Base-by-base conservation (phyloP, 1,139 yeast genomes). In the Yamadazyma jaroonii region DNA sequence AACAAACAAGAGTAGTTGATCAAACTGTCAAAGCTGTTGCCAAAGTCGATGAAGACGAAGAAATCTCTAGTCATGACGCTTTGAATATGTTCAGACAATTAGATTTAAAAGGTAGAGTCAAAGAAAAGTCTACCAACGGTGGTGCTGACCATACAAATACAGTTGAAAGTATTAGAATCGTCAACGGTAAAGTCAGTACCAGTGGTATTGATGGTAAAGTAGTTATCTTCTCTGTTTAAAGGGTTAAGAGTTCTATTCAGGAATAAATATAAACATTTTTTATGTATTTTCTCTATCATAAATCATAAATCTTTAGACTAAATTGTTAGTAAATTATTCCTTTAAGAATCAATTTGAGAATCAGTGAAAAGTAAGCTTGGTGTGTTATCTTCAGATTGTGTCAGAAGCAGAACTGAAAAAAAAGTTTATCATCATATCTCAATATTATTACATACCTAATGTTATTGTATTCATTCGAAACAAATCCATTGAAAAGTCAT, bases 21-120 rank as follows among this genome's bases (percentile, higher is more conserved):
- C 62, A 66, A 46, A 73, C 67, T 41, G 65, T 64, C 48, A 72
- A 64, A 41, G 65, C 65, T 46, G 63, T 62, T 39, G 69, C 73
- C 39, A 76, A 71, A 45, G 57, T 52, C 17, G 55, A 59, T 10
- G 81, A 74, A 15, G 80, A 74, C 27, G 78, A 71, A 40, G 92
- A 83, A 55, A 72, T 78, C 37, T 71, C 81, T 21, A 81, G 84
- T 42, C 84, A 83, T 49, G 84, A 89, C 44, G 97, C 97, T 10
- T 76, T 92, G 59, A 86, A 86, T 64, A 88, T 92, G 92, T 94
- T 94, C 68, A 84, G 89, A 62, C 96, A 92, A 62, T 72, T 92
- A 74, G 99, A 92, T 63, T 76, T 92, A 61, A 90, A 89, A 72
- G 98, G 98, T 39, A 77, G 87, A 42, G 81, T 78, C 37, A 64